These are phyloP conservation scores for Candida coleopterorum DNA, from an alignment of 805 yeast genomes.

Conservation along the genomic window DNA sequence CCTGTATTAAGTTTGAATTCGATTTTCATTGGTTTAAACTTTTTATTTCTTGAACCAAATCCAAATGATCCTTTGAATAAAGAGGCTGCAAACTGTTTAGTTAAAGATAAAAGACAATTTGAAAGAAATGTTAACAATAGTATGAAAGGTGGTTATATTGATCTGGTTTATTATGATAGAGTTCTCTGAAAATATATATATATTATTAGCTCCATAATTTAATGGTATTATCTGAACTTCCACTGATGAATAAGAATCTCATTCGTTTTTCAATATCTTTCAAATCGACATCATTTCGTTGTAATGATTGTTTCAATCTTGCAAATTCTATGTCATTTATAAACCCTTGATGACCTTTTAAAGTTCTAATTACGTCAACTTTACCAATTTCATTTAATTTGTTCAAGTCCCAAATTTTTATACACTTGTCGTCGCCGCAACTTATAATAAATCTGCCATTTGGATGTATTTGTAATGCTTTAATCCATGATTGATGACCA, in stretches of 20 bases:
- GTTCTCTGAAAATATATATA: conserved; percentile 28
- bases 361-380: conserved; percentile 39
- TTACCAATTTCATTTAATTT: conserved; percentile 33
- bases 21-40: conserved; percentile 78
- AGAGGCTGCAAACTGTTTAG: conserved; percentile 65
- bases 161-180: conserved; percentile 55
- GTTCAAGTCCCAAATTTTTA: conserved; percentile 72
- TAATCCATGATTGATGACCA: conserved; percentile 89
- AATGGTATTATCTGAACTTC: conserved; percentile 54
- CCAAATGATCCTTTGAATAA: conserved; percentile 90
- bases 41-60: conserved; percentile 84
- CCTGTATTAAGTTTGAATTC: conserved; percentile 84
- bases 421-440: conserved; percentile 73
- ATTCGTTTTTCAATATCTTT: conserved; percentile 40
- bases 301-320: conserved; percentile 18
- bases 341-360: conserved; percentile 71
- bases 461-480: conserved; percentile 66
- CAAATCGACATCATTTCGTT: conserved; percentile 11
- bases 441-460: conserved; percentile 65
- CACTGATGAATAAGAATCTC: conserved; percentile 62
- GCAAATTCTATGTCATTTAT: conserved; percentile 61
- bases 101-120: conserved; percentile 40
- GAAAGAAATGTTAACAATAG: conserved; percentile 51
- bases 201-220: conserved; percentile 45
- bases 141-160: conserved; percentile 71